These are phyloP conservation scores for Termitomyces sp. DNA, from an alignment of 768 basidiomycete genomes.

Conservation along the genomic window DNA sequence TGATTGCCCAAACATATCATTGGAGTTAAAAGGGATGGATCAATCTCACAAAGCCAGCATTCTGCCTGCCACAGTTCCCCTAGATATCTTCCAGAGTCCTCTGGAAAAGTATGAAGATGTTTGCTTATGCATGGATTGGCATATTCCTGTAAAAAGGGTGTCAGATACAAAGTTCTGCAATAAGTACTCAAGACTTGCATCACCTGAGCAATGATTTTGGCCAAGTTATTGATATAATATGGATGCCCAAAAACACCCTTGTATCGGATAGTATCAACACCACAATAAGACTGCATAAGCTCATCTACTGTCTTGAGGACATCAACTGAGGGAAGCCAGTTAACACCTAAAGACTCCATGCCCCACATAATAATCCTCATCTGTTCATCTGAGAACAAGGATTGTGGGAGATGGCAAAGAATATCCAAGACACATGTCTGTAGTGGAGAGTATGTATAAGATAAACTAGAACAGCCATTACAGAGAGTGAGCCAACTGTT, in stretches of 20 bases:
- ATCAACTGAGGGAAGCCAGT: not conserved
- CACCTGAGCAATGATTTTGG: constrained; percentile 29
- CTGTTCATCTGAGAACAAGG: too few relatives aligned
- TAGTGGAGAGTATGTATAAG: too few relatives aligned
- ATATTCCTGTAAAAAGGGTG: constrained; percentile 26
- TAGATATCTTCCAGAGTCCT: constrained; percentile 22
- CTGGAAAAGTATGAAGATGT: constrained; percentile 28
- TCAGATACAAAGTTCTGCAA: not conserved
- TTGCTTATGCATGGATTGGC: constrained; percentile 30
- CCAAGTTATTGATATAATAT: constrained; percentile 28
- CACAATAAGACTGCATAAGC: constrained; percentile 9
- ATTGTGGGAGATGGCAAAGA: too few relatives aligned
- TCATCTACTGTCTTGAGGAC: not conserved
- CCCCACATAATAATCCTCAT: too few relatives aligned
- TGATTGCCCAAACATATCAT: not conserved
- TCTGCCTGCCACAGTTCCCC: constrained; percentile 16
- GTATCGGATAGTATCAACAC: constrained; percentile 24
- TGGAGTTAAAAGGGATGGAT: too few relatives aligned
- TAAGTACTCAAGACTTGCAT: too few relatives aligned
- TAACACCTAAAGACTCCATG: too few relatives aligned
- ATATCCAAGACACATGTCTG: too few relatives aligned
- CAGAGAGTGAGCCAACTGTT: too few relatives aligned
- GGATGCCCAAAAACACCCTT: constrained; percentile 26
- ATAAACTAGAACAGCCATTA: too few relatives aligned
- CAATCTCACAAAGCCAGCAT: constrained; percentile 26